Base-by-base conservation (phyloP, 2,329 filamentous ascomycete species). In the Daldinia eschscholtzii region DNA sequence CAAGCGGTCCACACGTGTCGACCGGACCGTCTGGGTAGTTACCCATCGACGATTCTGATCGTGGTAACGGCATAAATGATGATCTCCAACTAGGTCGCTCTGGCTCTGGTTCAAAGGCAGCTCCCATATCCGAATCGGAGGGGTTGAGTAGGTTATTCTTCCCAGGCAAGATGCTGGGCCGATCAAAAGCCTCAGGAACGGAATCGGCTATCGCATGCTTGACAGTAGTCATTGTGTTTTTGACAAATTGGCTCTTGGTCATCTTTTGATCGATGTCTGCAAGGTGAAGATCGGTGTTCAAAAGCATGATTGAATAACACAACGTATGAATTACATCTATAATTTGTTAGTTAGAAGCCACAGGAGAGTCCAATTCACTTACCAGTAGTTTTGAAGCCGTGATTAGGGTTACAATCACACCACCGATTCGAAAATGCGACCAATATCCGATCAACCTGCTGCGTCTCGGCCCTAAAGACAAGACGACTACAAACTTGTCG, bases 201-300 rank as follows among this genome's bases (percentile, higher is more conserved):
- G 90, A 89, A 73, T 97, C 93, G 42, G 86, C 83, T 9, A 94
- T 86, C 12, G 93, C 90, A 56, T 93, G 90, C 65, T 88, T 89
- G 70, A 99, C 92, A 0, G 95, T 97, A 0, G 92, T 92, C 85
- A 98, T 91, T 4, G 96, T 98, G 78, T 99, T 99, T 81, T 97
- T 97, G 77, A 99, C 88, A 76, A 98, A 99, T 76, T 98, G 95
- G 70, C 87, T 91, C 63, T 92, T 89, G 1, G 95, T 98, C 96
- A 99, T 99, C 83, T 97, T 97, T 75, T 92, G 90, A 69, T 97
- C 94, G 74, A 98, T 97, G 77, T 98, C 94, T 65, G 95, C 96
- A 76, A 98, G 81, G 76, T 99, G 95, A 63, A 99, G 84, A 82
- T 99, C 96, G 37, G 96, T 99, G 76, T 99, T 99, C 70, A 99